A percentile compares a stretch with the other conserved stretches of the same genome.
Conservation (phyloP, 1,139 yeast genomes). For the Pneumocystis carinii region DNA sequence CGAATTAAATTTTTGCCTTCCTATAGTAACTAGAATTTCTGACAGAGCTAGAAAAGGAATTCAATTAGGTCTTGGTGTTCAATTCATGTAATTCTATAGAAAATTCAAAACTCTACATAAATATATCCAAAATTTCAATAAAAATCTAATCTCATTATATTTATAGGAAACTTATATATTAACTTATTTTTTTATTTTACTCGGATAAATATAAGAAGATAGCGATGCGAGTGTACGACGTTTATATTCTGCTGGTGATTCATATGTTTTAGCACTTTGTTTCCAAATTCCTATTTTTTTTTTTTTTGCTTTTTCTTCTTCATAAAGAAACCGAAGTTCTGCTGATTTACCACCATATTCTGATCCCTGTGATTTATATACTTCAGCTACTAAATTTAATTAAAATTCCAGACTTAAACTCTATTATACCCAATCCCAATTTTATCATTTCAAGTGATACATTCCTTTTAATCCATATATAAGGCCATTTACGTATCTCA, state of each 20-base stretch:
- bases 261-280: constrained; percentile 30
- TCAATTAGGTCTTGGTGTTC: constrained; percentile 88
- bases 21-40: constrained; percentile 46
- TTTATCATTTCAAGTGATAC: constrained; percentile 77
- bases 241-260: constrained; percentile 77
- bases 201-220: not conserved
- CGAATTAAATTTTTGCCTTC: constrained; percentile 75
- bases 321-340: constrained; percentile 32
- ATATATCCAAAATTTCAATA: not conserved
- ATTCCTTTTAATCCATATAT: constrained; percentile 54
- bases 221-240: constrained; percentile 17
- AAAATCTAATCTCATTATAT: not conserved
- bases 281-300: constrained; percentile 56
- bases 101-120: not conserved
- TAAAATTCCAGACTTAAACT: not conserved
- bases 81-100: constrained; percentile 38
- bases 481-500: constrained; percentile 50
- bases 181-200: not conserved
- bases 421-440: constrained; percentile 42
- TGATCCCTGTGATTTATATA: constrained; percentile 77
- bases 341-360: constrained; percentile 70
- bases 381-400: constrained; percentile 30
- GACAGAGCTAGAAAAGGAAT: constrained; percentile 71
- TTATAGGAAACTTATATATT: not conserved
- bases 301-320: constrained; percentile 47